phyloP scores from a whole-genome alignment of 345 rosid genomes.

The Rhizophora mangle region DNA sequence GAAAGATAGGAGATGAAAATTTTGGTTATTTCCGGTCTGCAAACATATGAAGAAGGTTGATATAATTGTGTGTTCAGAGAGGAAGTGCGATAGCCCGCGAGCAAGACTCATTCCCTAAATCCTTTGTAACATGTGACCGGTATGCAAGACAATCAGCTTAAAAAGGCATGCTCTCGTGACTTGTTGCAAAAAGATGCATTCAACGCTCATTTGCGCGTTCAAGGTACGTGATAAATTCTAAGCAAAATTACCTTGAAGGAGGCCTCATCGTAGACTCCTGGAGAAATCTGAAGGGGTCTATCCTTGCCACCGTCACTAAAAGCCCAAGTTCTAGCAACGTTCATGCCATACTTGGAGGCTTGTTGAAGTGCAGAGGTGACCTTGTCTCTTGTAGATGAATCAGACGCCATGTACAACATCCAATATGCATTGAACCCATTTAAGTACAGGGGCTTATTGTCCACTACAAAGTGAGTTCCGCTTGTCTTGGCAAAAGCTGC shows the following conservation, averaged over 20 bases:
- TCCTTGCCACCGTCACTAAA: slow-evolving; percentile 55
- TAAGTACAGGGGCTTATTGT: slow-evolving; percentile 43
- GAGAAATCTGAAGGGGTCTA: slow-evolving; percentile 61
- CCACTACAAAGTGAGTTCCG: slow-evolving; percentile 44
- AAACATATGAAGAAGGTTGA: too few relatives aligned
- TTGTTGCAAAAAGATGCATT: too few relatives aligned
- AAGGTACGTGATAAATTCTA: too few relatives aligned
- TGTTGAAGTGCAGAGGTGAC: slow-evolving; percentile 48
- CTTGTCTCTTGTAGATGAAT: slow-evolving; percentile 47
- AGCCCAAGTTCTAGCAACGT: slow-evolving; percentile 76
- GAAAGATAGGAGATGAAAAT: too few relatives aligned
- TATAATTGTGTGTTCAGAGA: too few relatives aligned
- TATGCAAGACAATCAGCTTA: too few relatives aligned
- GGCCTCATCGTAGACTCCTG: slow-evolving; percentile 59
- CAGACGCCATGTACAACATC: slow-evolving; percentile 64
- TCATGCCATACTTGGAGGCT: slow-evolving; percentile 61
- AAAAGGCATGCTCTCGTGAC: too few relatives aligned
- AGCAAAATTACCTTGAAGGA: slow-evolving; percentile 50
- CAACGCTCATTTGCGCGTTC: too few relatives aligned
- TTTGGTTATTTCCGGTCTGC: too few relatives aligned
- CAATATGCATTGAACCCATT: slow-evolving; percentile 90
- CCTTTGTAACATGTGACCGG: too few relatives aligned
- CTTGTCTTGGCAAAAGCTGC: slow-evolving; percentile 32
- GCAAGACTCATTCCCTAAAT: too few relatives aligned
- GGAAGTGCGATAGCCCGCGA: too few relatives aligned